Conservation (phyloP, 345 rosid species). For the Pistacia vera region DNA sequence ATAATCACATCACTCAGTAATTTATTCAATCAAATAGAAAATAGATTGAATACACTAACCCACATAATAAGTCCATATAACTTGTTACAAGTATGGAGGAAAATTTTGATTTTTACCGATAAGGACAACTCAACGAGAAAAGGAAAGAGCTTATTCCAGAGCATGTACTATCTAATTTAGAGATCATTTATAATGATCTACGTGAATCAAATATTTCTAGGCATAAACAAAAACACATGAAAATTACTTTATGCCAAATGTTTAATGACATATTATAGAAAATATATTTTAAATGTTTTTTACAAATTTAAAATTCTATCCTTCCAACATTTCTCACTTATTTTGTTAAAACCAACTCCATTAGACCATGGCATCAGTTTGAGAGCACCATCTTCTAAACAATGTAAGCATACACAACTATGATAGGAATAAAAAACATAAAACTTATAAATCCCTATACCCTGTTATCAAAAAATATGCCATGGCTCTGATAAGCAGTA, state of each 20-base stretch:
- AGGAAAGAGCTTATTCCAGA: neutral
- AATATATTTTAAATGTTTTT: too few relatives aligned
- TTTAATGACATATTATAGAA: too few relatives aligned
- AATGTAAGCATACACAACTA: neutral
- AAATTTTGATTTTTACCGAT: neutral
- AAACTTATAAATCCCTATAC: constrained; percentile 32
- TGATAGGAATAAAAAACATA: neutral
- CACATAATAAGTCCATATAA: neutral
- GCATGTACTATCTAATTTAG: neutral
- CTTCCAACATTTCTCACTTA: too few relatives aligned
- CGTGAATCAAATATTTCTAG: neutral
- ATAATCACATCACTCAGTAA: too few relatives aligned
- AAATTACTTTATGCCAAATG: neutral
- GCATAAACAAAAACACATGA: neutral
- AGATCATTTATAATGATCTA: too few relatives aligned
- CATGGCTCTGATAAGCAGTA: constrained; percentile 64
- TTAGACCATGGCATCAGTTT: neutral
- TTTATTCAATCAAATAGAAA: neutral
- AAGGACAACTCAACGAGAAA: neutral
- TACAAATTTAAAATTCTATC: too few relatives aligned
- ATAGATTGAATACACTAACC: neutral
- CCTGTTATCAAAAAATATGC: constrained; percentile 78
- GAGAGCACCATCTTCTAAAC: neutral
- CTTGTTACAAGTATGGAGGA: neutral
- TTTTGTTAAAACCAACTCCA: too few relatives aligned